Conservation (phyloP, 2,329 filamentous ascomycete genomes). For the Fusarium sp. region DNA sequence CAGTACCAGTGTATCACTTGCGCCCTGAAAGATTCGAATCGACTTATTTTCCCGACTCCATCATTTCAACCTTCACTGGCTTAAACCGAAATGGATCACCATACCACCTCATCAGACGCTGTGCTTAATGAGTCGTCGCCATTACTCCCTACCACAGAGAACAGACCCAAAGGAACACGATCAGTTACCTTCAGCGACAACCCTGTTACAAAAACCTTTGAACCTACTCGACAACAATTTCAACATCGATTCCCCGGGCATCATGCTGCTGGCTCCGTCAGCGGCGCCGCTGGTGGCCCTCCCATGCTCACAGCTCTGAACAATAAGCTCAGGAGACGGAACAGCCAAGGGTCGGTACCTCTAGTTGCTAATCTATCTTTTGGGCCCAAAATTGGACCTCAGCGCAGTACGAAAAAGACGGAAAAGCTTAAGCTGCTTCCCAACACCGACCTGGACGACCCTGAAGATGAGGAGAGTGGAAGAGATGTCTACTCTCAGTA, state of each 20-base stretch:
- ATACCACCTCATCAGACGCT: slow-evolving; percentile 30
- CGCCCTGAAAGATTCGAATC: slow-evolving; percentile 9
- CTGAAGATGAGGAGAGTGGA: slow-evolving; percentile 87
- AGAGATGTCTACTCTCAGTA: slow-evolving; percentile 98
- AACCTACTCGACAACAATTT: slow-evolving; percentile 53
- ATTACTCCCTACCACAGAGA: slow-evolving; percentile 46
- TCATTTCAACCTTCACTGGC: slow-evolving; percentile 17
- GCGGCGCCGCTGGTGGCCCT: slow-evolving; percentile 53
- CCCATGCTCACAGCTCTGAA: slow-evolving; percentile 83
- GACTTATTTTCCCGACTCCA: slow-evolving; percentile 3
- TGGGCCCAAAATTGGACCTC: slow-evolving; percentile 84
- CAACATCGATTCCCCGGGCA: slow-evolving; percentile 45
- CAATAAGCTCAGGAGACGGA: slow-evolving; percentile 85
- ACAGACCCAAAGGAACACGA: slow-evolving; percentile 60
- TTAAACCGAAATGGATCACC: slow-evolving; percentile 41
- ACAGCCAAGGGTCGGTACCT: slow-evolving; percentile 74
- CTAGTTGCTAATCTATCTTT: slow-evolving; percentile 49
- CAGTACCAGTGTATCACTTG: neutral
- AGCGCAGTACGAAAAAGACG: slow-evolving; percentile 92
- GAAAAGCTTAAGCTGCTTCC: slow-evolving; percentile 98
- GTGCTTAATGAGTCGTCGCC: slow-evolving; percentile 49
- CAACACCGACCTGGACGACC: slow-evolving; percentile 84
- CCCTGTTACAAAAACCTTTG: slow-evolving; percentile 69
- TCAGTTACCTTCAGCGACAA: slow-evolving; percentile 83
- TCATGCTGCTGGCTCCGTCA: slow-evolving; percentile 38